These are phyloP conservation scores for Caryocar brasiliense DNA, from an alignment of 441 rosid species.

Conservation along the genomic window DNA sequence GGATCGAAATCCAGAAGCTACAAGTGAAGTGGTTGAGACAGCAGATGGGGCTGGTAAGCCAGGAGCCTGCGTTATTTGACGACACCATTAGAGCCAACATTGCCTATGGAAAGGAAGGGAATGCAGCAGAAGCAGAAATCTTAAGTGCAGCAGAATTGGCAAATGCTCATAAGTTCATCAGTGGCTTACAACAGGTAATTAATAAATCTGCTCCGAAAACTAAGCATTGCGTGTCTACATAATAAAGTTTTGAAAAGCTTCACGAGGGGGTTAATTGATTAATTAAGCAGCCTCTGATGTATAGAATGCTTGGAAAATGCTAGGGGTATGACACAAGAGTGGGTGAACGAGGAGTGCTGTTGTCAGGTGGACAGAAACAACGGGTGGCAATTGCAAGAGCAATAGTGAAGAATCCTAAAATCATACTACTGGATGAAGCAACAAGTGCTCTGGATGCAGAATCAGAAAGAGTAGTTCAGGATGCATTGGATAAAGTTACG, in stretches of 20 bases:
- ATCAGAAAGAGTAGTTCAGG: conserved; percentile 42
- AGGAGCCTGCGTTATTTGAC: conserved; percentile 50
- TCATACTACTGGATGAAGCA: conserved; percentile 41
- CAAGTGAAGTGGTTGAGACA: conserved; percentile 45
- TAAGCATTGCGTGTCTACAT: no score
- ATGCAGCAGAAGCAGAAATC: conserved; percentile 40
- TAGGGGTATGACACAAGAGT: conserved; percentile 45
- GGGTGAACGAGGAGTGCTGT: conserved; percentile 48
- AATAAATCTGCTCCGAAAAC: not conserved
- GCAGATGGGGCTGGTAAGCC: conserved; percentile 49
- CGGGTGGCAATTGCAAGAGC: conserved; percentile 50
- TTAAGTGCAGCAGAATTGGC: conserved; percentile 38
- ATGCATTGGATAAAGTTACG: conserved; percentile 35
- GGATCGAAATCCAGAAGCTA: conserved; percentile 33
- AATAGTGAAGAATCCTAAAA: conserved; percentile 35
- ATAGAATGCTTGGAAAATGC: no score
- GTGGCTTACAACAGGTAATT: conserved; percentile 40
- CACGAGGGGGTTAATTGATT: no score
- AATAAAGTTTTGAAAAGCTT: no score
- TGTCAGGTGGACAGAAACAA: conserved; percentile 54
- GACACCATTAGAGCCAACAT: conserved; percentile 45
- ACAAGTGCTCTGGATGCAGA: conserved; percentile 49
- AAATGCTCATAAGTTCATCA: conserved; percentile 51
- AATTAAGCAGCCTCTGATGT: no score
- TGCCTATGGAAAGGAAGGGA: conserved; percentile 45